These are phyloP conservation scores for Penicillium capsulatum DNA, from an alignment of 2,329 filamentous ascomycete species.

Conservation along the genomic window DNA sequence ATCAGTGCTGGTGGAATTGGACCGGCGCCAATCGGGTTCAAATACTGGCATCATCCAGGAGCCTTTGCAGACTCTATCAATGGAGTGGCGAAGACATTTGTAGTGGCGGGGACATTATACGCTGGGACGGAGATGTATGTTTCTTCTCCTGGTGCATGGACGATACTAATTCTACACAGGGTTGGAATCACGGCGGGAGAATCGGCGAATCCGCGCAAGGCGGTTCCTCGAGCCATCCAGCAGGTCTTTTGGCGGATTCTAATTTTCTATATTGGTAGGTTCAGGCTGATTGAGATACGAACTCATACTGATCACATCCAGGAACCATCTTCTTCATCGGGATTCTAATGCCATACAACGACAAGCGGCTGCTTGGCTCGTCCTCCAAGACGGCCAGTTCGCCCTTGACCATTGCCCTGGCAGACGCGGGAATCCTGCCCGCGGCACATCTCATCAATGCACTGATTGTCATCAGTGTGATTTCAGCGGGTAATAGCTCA, in stretches of 20 bases:
- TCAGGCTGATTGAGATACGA: not conserved
- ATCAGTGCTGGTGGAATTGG: slow-evolving; percentile 35
- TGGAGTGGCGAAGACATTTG: slow-evolving; percentile 35
- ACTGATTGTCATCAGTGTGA: slow-evolving; percentile 68
- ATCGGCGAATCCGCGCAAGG: slow-evolving; percentile 42
- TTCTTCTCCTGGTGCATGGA: not conserved
- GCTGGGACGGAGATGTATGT: slow-evolving; percentile 35
- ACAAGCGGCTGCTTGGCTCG: slow-evolving; percentile 59
- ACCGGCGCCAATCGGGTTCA: slow-evolving; percentile 30
- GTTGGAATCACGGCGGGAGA: slow-evolving; percentile 37
- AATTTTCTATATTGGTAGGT: slow-evolving; percentile 57
- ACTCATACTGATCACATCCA: slow-evolving; percentile 10
- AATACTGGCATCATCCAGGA: slow-evolving; percentile 36
- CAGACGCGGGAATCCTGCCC: slow-evolving; percentile 67
- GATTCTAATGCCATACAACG: slow-evolving; percentile 67
- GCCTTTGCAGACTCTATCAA: slow-evolving; percentile 36
- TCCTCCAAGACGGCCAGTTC: slow-evolving; percentile 62
- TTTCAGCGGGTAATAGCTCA: slow-evolving; percentile 68
- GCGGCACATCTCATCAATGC: slow-evolving; percentile 75
- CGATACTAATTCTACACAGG: slow-evolving; percentile 14
- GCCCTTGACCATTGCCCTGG: slow-evolving; percentile 69
- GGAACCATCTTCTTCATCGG: slow-evolving; percentile 71
- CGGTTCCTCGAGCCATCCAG: slow-evolving; percentile 44
- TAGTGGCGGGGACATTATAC: slow-evolving; percentile 34
- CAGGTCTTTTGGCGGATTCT: slow-evolving; percentile 43